Evolutionary conservation across 2,329 filamentous ascomycete species (phyloP).

Genomic region (Fusarium euwallaceae): DNA sequence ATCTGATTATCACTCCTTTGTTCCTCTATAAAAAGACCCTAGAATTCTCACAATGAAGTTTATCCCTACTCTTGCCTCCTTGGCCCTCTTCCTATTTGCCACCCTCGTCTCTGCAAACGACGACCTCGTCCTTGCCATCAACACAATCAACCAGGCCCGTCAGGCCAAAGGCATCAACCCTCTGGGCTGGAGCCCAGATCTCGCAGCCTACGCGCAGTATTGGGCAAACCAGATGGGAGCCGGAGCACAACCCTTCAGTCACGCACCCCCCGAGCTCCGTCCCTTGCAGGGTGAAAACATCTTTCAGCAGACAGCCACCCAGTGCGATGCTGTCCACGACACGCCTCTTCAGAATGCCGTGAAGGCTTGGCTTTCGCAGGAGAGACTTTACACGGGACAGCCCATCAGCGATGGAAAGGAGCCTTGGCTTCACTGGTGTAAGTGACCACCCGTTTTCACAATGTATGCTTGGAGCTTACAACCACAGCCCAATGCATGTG

Average conservation of each 20-base stretch:
- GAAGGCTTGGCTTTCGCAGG: constrained; percentile 50
- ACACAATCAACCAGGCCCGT: constrained; percentile 51
- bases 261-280: constrained; percentile 48
- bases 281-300: constrained; percentile 53
- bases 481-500: constrained; percentile 54
- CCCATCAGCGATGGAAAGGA: constrained; percentile 51
- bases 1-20: neutral
- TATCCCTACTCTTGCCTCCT: constrained; percentile 4
- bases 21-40: neutral
- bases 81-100: constrained; percentile 27
- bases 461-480: constrained; percentile 14
- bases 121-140: constrained; percentile 40
- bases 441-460: constrained; percentile 9
- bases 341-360: constrained; percentile 49
- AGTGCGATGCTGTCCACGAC: constrained; percentile 48
- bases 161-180: constrained; percentile 44
- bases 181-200: constrained; percentile 48
- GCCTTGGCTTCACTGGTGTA: constrained; percentile 55
- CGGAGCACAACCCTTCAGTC: constrained; percentile 48
- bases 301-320: constrained; percentile 48
- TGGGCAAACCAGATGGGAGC: constrained; percentile 53
- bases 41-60: constrained; percentile 23
- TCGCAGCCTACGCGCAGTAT: constrained; percentile 50
- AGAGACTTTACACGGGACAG: constrained; percentile 46
- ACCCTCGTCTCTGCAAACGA: constrained; percentile 41